Conservation (phyloP, 257 asterid genomes). For the Nyctanthes arbortristis region DNA sequence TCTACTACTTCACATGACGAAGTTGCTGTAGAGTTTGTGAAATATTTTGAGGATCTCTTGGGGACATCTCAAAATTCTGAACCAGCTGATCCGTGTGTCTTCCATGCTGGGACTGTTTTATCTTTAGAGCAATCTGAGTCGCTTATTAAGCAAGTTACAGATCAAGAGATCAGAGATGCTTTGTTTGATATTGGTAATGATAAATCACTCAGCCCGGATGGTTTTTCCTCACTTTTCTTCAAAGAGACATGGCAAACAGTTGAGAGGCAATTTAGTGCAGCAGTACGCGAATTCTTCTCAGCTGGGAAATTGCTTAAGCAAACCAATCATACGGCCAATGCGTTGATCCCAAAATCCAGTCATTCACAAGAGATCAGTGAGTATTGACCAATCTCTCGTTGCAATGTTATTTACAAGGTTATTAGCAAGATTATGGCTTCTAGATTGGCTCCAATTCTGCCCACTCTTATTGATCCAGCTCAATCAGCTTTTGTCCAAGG, state of each 20-base stretch:
- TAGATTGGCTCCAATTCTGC: no score
- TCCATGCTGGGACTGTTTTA: neutral
- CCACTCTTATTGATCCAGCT: no score
- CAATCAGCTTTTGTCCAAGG: no score
- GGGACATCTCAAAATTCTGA: neutral
- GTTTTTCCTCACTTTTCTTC: neutral
- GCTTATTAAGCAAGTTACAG: neutral
- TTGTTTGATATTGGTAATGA: neutral
- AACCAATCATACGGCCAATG: neutral
- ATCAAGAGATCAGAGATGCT: neutral
- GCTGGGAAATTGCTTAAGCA: neutral
- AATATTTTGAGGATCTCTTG: no score
- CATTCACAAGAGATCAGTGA: neutral
- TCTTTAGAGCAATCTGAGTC: neutral
- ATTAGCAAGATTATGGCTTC: no score
- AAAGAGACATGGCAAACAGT: neutral
- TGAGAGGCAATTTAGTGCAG: neutral
- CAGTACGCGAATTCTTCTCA: neutral
- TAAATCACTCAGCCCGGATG: neutral
- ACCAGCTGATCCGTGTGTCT: neutral
- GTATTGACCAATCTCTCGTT: neutral
- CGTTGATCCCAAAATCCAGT: neutral
- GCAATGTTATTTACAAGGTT: neutral
- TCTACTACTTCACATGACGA: no score
- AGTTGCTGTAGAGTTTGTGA: no score